Conservation (phyloP, 192 early-diverging fungal genomes). For the Coemansia sp. region DNA sequence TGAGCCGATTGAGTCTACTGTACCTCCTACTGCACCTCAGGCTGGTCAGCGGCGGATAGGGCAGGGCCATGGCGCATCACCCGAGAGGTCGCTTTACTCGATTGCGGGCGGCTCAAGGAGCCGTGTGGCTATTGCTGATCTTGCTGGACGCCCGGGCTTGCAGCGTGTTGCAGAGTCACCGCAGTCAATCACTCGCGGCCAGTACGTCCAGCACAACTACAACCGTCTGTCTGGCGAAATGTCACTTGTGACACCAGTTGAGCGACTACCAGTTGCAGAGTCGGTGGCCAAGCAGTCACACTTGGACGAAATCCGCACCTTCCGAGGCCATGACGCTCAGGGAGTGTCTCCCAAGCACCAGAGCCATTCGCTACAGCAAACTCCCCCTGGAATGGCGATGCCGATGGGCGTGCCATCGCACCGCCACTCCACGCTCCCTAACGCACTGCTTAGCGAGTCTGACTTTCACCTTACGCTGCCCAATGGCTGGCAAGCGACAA, state of each 20-base stretch:
- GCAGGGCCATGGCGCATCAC: not conserved
- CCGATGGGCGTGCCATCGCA: not conserved
- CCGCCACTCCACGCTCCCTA: not conserved
- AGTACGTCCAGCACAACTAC: slow-evolving; percentile 1
- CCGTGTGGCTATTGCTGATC: slow-evolving; percentile 1
- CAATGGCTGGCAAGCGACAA: slow-evolving; percentile 3
- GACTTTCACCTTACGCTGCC: slow-evolving; percentile 40
- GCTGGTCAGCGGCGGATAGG: not conserved
- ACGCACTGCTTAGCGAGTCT: not conserved
- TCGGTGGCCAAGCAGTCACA: slow-evolving; percentile 46
- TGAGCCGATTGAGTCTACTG: not conserved
- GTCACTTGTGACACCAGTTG: not conserved
- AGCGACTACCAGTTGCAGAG: slow-evolving; percentile 22
- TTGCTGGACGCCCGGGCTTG: not conserved
- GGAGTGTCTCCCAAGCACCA: slow-evolving; percentile 7
- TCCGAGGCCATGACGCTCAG: slow-evolving; percentile 11
- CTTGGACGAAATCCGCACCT: slow-evolving; percentile 39
- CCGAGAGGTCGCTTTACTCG: not conserved
- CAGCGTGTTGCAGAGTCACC: slow-evolving; percentile 30
- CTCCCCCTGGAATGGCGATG: not conserved
- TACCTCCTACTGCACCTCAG: not conserved
- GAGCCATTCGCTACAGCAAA: slow-evolving; percentile 1
- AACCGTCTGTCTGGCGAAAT: slow-evolving; percentile 1
- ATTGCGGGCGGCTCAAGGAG: not conserved
- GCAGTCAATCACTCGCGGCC: slow-evolving; percentile 13